Evolutionary conservation across 169 alveolate species (phyloP).

Genomic region (Perkinsus olseni): DNA sequence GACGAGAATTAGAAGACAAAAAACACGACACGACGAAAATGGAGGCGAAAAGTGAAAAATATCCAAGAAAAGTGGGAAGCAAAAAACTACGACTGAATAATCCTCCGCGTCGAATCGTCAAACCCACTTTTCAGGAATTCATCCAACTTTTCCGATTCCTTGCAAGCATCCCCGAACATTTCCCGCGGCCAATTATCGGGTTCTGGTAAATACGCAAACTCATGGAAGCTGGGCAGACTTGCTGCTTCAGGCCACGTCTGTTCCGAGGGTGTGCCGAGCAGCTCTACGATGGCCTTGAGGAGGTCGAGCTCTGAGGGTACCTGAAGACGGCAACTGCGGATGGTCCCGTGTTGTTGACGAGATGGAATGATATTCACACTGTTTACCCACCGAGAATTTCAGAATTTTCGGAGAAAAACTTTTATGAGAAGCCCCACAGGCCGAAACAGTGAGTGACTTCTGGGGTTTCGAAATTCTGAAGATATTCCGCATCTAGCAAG

Average conservation of each 20-base stretch:
- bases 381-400: no score
- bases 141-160: not conserved
- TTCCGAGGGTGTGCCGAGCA: not conserved
- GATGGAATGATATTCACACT: no score
- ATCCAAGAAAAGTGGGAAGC: no score
- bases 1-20: no score
- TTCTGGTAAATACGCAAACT: not conserved
- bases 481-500: no score
- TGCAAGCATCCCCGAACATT: not conserved
- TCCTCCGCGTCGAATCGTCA: not conserved
- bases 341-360: no score
- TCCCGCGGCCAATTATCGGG: not conserved
- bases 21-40: no score
- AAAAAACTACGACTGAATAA: not conserved
- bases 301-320: not conserved
- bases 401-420: no score
- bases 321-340: not conserved
- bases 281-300: not conserved
- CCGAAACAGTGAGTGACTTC: no score
- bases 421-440: no score
- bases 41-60: no score
- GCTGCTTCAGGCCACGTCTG: not conserved
- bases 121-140: not conserved
- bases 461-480: no score
- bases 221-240: not conserved